phyloP scores from a whole-genome alignment of 495 filamentous ascomycete genomes.

The Thermothielavioides terrestris region DNA sequence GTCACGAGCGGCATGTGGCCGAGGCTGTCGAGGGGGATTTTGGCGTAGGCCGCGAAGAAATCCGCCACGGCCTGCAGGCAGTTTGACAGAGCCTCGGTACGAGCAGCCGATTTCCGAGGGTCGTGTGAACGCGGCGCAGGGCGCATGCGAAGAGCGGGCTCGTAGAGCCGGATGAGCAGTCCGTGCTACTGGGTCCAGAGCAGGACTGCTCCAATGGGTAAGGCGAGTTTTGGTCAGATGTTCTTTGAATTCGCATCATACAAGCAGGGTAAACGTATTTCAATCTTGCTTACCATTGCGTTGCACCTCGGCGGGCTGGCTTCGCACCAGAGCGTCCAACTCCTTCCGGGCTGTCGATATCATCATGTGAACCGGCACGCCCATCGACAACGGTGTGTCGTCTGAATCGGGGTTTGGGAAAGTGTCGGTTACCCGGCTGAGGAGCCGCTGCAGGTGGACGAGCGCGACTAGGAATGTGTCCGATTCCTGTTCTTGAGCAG shows the following conservation, averaged over 20 bases:
- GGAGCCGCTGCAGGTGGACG: constrained; percentile 15
- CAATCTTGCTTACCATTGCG: neutral
- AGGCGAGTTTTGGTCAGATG: neutral
- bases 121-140: neutral
- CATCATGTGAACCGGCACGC: constrained; percentile 9
- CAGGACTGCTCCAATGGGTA: too few relatives aligned
- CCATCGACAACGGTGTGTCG: neutral
- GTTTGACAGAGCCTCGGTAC: constrained; percentile 16
- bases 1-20: constrained; percentile 9
- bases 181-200: constrained; percentile 3
- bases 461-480: constrained; percentile 15
- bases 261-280: too few relatives aligned
- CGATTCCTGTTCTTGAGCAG: constrained; percentile 5
- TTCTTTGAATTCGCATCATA: neutral
- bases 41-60: constrained; percentile 10
- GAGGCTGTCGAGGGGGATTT: constrained; percentile 8
- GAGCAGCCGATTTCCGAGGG: neutral
- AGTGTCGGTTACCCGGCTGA: constrained; percentile 2
- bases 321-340: constrained; percentile 6
- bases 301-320: too few relatives aligned
- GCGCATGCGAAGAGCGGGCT: constrained; percentile 17
- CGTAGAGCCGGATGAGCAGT: constrained; percentile 15
- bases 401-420: constrained; percentile 14
- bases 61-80: constrained; percentile 10
- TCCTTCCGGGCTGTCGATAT: constrained; percentile 13